phyloP scores from a whole-genome alignment of 2,329 filamentous ascomycete species.

The Sporothrix luriei region DNA sequence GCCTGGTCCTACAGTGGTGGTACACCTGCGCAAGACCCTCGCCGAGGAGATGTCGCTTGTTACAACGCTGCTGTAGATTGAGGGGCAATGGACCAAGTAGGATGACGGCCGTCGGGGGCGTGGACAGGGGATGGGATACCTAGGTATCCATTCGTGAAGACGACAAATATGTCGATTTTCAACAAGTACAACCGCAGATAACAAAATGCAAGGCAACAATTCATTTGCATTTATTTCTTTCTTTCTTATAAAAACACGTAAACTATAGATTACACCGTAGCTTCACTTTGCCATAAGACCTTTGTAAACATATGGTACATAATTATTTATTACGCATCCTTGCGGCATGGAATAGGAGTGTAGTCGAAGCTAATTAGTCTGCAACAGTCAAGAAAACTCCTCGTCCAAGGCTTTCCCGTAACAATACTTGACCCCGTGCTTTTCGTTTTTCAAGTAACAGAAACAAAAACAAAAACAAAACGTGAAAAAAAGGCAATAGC shows the following conservation, averaged over 20 bases:
- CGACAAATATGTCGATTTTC: neutral
- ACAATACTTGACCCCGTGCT: neutral
- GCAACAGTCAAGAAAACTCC: neutral
- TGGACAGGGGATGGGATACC: neutral
- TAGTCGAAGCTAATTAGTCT: constrained; percentile 10
- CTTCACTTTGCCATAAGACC: neutral
- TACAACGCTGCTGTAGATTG: constrained; percentile 49
- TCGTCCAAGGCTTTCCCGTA: neutral
- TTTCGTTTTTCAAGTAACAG: neutral
- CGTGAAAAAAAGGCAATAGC: neutral
- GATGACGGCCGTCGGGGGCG: constrained; percentile 61
- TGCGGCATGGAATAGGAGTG: neutral
- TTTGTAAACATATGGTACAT: neutral
- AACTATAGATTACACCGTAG: neutral
- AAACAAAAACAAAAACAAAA: neutral
- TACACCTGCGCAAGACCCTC: neutral
- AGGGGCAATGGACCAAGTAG: constrained; percentile 64
- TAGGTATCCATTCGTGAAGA: neutral
- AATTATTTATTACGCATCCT: neutral
- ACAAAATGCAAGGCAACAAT: neutral
- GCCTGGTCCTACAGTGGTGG: constrained; percentile 60
- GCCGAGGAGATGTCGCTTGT: neutral
- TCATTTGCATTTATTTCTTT: neutral
- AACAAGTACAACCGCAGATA: constrained; percentile 1
- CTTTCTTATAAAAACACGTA: neutral